phyloP scores from a whole-genome alignment of 495 filamentous ascomycete genomes.

The Rostrohypoxylon terebratum region DNA sequence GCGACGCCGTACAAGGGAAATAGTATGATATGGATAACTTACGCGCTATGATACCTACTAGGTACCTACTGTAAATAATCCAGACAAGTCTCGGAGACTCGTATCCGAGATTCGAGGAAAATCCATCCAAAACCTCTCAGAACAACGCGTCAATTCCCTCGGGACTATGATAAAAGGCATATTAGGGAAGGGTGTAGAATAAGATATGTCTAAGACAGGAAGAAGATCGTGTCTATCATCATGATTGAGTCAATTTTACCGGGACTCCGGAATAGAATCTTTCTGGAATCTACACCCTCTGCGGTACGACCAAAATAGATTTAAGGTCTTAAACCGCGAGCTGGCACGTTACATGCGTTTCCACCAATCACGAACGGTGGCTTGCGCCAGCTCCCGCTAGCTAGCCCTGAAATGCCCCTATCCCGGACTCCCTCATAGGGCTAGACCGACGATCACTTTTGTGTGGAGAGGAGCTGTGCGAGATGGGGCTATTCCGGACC shows the following conservation, averaged over 20 bases:
- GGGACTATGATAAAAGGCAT: background rate
- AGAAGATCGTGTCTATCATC: constrained; percentile 4
- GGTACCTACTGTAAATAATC: background rate
- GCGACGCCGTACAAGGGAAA: constrained; percentile 3
- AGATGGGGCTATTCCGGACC: constrained; percentile 33
- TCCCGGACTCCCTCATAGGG: constrained; percentile 28
- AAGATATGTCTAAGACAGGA: constrained; percentile 1
- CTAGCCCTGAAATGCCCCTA: constrained; percentile 30
- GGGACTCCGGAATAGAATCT: constrained; percentile 8
- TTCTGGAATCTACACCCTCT: constrained; percentile 18
- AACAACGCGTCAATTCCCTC: background rate
- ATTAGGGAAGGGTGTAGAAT: background rate
- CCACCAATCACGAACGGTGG: constrained; percentile 5
- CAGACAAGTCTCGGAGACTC: constrained; percentile 11
- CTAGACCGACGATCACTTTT: constrained; percentile 41
- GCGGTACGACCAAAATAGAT: constrained; percentile 21
- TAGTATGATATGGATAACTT: constrained; percentile 20
- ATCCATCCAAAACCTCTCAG: background rate
- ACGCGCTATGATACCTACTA: background rate
- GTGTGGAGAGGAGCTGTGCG: constrained; percentile 34
- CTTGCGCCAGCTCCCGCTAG: constrained; percentile 20
- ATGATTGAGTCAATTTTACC: background rate
- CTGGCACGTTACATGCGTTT: constrained; percentile 34
- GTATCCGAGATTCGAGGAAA: constrained; percentile 11
- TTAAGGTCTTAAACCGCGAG: constrained; percentile 8